These are phyloP conservation scores for Paramecium sexaurelia DNA, from an alignment of 73 alveolate genomes.

Conservation along the genomic window DNA sequence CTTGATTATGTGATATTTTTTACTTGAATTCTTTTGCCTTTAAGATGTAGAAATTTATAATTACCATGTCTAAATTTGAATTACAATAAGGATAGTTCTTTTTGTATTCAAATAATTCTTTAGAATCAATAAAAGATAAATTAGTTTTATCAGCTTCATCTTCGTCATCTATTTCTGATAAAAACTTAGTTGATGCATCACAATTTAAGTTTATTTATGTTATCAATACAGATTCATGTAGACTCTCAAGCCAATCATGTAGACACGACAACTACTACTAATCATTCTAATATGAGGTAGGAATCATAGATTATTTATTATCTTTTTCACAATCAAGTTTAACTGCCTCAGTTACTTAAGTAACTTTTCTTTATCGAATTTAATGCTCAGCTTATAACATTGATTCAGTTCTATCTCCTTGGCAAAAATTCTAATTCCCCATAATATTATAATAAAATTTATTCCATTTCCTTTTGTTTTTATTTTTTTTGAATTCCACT, in stretches of 20 bases:
- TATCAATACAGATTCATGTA: constrained; percentile 19
- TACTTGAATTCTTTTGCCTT: neutral
- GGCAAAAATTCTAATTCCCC: neutral
- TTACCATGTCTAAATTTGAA: constrained; percentile 18
- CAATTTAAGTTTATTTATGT: neutral
- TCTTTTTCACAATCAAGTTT: neutral
- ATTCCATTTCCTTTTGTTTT: neutral
- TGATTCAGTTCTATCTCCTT: neutral
- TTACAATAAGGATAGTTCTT: neutral
- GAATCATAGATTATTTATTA: neutral
- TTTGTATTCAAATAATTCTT: neutral
- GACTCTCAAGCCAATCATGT: constrained; percentile 29
- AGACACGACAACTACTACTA: neutral
- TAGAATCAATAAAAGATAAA: neutral
- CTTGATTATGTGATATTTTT: neutral
- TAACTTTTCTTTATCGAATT: neutral
- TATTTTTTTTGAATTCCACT: neutral
- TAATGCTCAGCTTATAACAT: neutral
- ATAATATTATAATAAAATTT: neutral
- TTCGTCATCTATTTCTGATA: neutral
- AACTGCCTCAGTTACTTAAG: neutral
- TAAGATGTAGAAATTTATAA: neutral
- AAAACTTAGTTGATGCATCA: neutral
- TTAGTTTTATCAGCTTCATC: neutral
- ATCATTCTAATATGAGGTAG: neutral